Evolutionary conservation across 2,329 filamentous ascomycete species (phyloP).

Genomic region (Reticulascus tulasneorum): DNA sequence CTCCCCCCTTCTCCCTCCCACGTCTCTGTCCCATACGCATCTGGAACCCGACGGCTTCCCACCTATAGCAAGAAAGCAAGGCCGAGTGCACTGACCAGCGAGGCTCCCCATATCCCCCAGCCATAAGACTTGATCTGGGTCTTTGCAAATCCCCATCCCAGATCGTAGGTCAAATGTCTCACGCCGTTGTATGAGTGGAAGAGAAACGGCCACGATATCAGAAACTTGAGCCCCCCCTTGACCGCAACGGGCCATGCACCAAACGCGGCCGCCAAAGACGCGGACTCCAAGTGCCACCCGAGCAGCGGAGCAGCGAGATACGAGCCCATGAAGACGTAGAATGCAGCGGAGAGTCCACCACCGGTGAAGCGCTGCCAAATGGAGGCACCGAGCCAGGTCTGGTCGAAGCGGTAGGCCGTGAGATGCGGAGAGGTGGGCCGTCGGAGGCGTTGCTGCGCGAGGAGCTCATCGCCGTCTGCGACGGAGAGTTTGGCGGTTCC

Average conservation of each 20-base stretch:
- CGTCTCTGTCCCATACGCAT: neutral
- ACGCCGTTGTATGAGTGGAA: slow-evolving; percentile 55
- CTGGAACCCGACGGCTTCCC: neutral
- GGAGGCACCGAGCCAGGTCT: slow-evolving; percentile 76
- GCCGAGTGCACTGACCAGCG: slow-evolving; percentile 38
- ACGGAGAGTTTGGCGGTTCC: slow-evolving; percentile 55
- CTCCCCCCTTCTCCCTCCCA: slow-evolving; percentile 2
- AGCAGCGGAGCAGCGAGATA: slow-evolving; percentile 78
- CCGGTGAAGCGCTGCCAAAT: slow-evolving; percentile 84
- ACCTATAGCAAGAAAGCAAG: slow-evolving; percentile 46
- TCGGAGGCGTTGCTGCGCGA: slow-evolving; percentile 73
- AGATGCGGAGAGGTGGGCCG: slow-evolving; percentile 86
- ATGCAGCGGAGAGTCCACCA: slow-evolving; percentile 61
- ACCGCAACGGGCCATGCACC: slow-evolving; percentile 54
- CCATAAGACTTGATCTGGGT: slow-evolving; percentile 40
- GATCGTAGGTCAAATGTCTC: slow-evolving; percentile 51
- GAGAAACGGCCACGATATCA: slow-evolving; percentile 54
- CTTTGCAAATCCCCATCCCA: slow-evolving; percentile 48
- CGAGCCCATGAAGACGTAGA: slow-evolving; percentile 76
- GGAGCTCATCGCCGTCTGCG: slow-evolving; percentile 57
- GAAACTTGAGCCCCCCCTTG: slow-evolving; percentile 55
- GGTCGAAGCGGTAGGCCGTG: slow-evolving; percentile 77
- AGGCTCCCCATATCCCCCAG: slow-evolving; percentile 43
- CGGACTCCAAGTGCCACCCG: slow-evolving; percentile 59
- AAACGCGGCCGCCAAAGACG: slow-evolving; percentile 57